These are phyloP conservation scores for Psilocybe cubensis DNA, from an alignment of 768 basidiomycete genomes.

Conservation along the genomic window DNA sequence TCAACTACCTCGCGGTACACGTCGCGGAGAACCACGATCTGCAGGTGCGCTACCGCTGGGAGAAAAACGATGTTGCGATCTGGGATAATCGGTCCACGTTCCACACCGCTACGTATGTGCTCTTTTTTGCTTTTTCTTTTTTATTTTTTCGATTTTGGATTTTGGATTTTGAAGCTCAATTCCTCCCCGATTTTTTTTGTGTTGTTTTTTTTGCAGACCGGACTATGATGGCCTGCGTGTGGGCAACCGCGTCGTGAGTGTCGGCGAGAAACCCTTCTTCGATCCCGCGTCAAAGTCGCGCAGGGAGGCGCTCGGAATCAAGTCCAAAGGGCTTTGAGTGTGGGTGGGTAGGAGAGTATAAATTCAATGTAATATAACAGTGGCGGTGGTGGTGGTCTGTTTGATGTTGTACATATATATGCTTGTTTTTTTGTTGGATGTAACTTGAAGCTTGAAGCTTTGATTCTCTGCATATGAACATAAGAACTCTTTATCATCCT, in stretches of 20 bases:
- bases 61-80: constrained; percentile 55
- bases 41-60: constrained; percentile 52
- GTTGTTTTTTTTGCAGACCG: constrained; percentile 28
- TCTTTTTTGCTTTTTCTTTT: neutral
- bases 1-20: constrained; percentile 52
- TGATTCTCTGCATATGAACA: too few species aligned
- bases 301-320: constrained; percentile 27
- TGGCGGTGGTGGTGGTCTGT: too few species aligned
- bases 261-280: constrained; percentile 57
- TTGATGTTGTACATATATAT: too few species aligned
- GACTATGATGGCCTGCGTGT: constrained; percentile 38
- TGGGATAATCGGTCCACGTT: constrained; percentile 63
- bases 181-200: too few species aligned
- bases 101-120: constrained; percentile 42
- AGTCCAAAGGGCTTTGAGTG: neutral
- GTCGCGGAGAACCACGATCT: constrained; percentile 60
- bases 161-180: neutral
- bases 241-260: constrained; percentile 56
- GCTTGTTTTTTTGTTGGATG: too few species aligned
- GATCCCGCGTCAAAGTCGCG: constrained; percentile 43
- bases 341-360: too few species aligned
- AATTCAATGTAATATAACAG: neutral
- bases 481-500: too few species aligned
- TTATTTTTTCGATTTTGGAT: neutral
- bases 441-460: too few species aligned